These are phyloP conservation scores for Malania oleifera DNA, from an alignment of 164 flowering plant species.

Conservation along the genomic window DNA sequence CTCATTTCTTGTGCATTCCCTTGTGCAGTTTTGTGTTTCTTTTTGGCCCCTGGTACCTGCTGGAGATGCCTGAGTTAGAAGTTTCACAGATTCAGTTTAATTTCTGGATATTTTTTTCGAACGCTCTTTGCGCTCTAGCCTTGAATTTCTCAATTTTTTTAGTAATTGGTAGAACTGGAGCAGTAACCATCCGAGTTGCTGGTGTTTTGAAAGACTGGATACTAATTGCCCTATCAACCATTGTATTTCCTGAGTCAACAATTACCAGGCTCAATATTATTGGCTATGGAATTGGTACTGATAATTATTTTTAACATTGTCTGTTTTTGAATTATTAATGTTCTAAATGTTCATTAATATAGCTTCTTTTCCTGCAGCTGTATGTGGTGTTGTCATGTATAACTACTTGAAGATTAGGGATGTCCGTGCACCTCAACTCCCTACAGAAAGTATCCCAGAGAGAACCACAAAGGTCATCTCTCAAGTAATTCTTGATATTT, in stretches of 20 bases:
- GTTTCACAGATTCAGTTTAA: constrained; percentile 86
- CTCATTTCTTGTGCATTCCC: constrained; percentile 3
- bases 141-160: constrained; percentile 92
- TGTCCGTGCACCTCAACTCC: background rate
- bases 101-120: constrained; percentile 91
- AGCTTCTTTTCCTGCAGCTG: background rate
- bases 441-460: background rate
- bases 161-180: constrained; percentile 96
- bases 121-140: constrained; percentile 88
- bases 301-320: too few species aligned
- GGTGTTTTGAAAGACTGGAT: constrained; percentile 99
- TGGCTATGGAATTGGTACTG: constrained; percentile 93
- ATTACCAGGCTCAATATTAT: constrained; percentile 85
- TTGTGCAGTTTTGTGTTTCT: constrained; percentile 83
- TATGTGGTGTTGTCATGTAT: background rate
- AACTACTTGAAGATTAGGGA: background rate
- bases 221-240: constrained; percentile 91
- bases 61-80: constrained; percentile 84
- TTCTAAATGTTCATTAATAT: too few species aligned
- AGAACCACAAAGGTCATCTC: background rate
- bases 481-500: background rate
- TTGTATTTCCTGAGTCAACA: constrained; percentile 89
- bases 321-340: too few species aligned
- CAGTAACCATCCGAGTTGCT: constrained; percentile 94
- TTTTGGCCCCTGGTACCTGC: constrained; percentile 80